Base-by-base conservation (phyloP, 768 basidiomycete genomes). In the Vararia minispora region DNA sequence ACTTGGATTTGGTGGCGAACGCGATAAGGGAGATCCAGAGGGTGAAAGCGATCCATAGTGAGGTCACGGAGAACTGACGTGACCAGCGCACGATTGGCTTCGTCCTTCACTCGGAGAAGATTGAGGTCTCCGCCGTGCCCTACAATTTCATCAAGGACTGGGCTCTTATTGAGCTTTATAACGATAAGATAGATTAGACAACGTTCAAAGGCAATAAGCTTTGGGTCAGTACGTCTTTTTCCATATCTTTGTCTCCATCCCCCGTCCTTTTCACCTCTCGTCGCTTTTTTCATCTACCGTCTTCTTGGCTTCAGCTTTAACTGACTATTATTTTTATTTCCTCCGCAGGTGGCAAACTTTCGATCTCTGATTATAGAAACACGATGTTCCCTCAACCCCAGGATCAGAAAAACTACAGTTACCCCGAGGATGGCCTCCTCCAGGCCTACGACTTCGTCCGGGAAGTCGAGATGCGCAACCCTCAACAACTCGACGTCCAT, bases 51-150 rank as follows among this genome's bases (percentile, higher is more conserved):
- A 18, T 63, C 38, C 57, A 60, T 42, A 29, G 24, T 35, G 42
- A 55, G 17, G 49, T 59, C 40, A 52, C 45, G 8, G 56, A 53
- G 48, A 25, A 43, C 35, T 46, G 44, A 43, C 32, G 41, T 4
- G 36, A 48, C 35, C 43, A 52, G 39, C 62, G 61, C 42, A 35
- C 58, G 39, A 44, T 64, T 28, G 64, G 64, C 32, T 43, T 34
- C 26, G 55, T 64, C 35, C 26, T 58, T 42, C 52, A 58, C 50
- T 40, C 47, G 42, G 51, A 48, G 35, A 28, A 45, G 16, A 58
- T 60, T 43, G 35, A 31, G 28, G 52, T 56, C 50, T 42, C 39
- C n/a, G 50, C 35, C 43, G 49, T 43, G 9, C 38, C 49, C 40
- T 27, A 57, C 21, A 33, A 28, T 8, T 60, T 52, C 37, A 59